Percentiles rank a stretch among this genome's conserved stretches.
These are phyloP conservation scores for Diaporthe vexans DNA, from an alignment of 2,329 filamentous ascomycete genomes.

Conservation along the genomic window DNA sequence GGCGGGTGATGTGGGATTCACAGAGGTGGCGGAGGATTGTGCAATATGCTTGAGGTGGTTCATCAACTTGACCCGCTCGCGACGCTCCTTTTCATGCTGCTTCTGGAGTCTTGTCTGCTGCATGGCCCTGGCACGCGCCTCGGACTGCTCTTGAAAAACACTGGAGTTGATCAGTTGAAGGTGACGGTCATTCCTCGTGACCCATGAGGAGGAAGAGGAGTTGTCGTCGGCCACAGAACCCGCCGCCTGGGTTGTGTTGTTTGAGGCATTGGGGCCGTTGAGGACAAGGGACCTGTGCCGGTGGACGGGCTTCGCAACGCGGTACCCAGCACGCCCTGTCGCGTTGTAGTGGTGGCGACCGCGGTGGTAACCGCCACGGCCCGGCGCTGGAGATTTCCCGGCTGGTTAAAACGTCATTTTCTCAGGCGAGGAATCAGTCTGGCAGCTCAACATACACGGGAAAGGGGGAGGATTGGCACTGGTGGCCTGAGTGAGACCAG, in stretches of 20 bases:
- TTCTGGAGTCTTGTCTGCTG: constrained; percentile 76
- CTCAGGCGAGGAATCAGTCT: constrained; percentile 12
- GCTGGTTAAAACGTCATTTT: constrained; percentile 8
- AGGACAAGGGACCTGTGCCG: constrained; percentile 74
- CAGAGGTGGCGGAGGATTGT: constrained; percentile 43
- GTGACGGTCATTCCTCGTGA: constrained; percentile 81
- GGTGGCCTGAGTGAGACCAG: constrained; percentile 53
- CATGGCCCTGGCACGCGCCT: constrained; percentile 78
- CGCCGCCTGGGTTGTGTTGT: constrained; percentile 47
- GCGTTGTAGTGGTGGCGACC: constrained; percentile 48
- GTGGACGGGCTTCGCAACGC: constrained; percentile 56
- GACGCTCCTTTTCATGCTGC: constrained; percentile 65
- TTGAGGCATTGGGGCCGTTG: constrained; percentile 58
- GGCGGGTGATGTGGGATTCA: constrained; percentile 52
- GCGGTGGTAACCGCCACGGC: constrained; percentile 44
- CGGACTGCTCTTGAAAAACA: constrained; percentile 81
- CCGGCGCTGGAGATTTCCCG: constrained; percentile 5
- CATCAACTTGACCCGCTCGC: constrained; percentile 71
- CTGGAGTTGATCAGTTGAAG: constrained; percentile 86
- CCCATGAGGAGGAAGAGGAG: constrained; percentile 66
- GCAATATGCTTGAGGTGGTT: constrained; percentile 58
- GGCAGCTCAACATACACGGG: constrained; percentile 52
- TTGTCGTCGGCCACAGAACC: constrained; percentile 49
- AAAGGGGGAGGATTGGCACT: constrained; percentile 47
- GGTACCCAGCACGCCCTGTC: constrained; percentile 52